Base-by-base conservation (phyloP, 2,329 filamentous ascomycete species). In the Phoma sp. region DNA sequence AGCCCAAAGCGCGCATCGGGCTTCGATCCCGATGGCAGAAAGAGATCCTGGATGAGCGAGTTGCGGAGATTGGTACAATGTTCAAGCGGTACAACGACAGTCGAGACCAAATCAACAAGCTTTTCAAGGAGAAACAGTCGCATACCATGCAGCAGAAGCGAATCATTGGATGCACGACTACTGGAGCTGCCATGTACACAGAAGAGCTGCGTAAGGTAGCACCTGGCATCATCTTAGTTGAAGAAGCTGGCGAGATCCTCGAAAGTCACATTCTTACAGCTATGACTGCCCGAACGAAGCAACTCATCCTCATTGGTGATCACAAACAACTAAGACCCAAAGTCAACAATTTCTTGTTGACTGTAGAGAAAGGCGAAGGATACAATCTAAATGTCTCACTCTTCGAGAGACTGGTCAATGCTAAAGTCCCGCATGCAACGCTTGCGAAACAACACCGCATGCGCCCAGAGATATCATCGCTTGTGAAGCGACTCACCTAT, bases 221-320 rank as follows among this genome's bases (percentile, higher is more conserved):
- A 0, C 86, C 87, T 0, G 84, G 85, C 1, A 77, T 90, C 2
- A 71, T 91, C 1, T 66, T 92, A 0, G 83, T 90, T 0, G 89
- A 92, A 67, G 89, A 92, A 69, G 89, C 88, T 0, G 89, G 87
- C 1, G 88, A 92, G 58, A 89, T 92, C 3, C 76, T 91, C 0
- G 89, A 92, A 67, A 80, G 81, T 1, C 88, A 91, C 59, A 77
- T 89, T 1, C 70, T 91, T 0, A 83, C 88, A 0, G 83, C 88
- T 0, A 62, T 91, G 50, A 76, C 78, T 0, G 68, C 80, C 0
- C 71, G 79, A 0, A 83, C 83, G 0, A 81, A 88, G 54, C 87
- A 91, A 32, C 67, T 91, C 1, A 81, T 91, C 0, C 70, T 90
- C 2, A 91, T 92, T 10, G 89, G 89, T 0, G 89, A 92, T 47